A percentile compares a stretch with the other conserved stretches of the same genome.
These are phyloP conservation scores for Eucalyptus fibrosa DNA, from an alignment of 345 rosid species.

Conservation along the genomic window DNA sequence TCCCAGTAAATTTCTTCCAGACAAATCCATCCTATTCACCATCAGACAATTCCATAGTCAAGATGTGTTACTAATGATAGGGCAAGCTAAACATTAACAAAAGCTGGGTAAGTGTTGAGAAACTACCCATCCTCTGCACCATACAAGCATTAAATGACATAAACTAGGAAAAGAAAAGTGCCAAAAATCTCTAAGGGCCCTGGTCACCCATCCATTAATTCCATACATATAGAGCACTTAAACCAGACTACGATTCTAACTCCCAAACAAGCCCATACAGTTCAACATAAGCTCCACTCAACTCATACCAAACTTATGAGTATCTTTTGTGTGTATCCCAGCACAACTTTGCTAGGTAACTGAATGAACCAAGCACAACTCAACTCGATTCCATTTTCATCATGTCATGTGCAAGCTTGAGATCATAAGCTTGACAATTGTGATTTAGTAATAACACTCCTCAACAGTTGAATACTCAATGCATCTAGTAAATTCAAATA, in stretches of 20 bases:
- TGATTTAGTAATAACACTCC: neutral
- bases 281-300: neutral
- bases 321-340: neutral
- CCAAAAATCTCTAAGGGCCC: neutral
- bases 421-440: neutral
- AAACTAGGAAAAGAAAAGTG: neutral
- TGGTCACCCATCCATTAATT: neutral
- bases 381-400: neutral
- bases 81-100: neutral
- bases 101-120: neutral
- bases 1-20: constrained; percentile 6
- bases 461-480: neutral
- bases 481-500: neutral
- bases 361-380: neutral
- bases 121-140: neutral
- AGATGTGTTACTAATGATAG: neutral
- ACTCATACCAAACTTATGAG: neutral
- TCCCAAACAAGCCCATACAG: neutral
- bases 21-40: constrained; percentile 18
- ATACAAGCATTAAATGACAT: neutral
- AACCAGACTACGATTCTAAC: neutral
- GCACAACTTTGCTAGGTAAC: neutral
- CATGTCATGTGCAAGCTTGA: neutral
- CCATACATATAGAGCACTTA: neutral
- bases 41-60: neutral